Evolutionary conservation across 768 basidiomycete genomes (phyloP), one percentile per base, ranked within the genome.

Genomic region (Collybiopsis confluens): DNA sequence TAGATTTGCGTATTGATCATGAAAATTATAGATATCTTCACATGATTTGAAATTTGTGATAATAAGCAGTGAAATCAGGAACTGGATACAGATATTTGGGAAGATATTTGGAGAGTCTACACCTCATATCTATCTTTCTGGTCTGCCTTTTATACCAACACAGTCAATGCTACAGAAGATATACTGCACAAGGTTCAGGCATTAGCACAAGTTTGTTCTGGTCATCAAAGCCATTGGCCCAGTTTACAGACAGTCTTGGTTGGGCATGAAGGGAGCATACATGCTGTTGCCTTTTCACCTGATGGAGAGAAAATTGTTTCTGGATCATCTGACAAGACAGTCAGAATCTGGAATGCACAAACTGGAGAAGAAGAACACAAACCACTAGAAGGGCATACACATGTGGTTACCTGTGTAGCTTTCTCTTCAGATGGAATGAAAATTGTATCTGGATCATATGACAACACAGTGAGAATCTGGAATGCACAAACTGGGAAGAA

Each of bases 311-410:
- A 67, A 59, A 69, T 81, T 28, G 69, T 80, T 5, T 79, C 77
- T 1, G 77, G 75, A 1, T 76, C 79, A 6, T 76, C 78, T 63
- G 80, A 81, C 69, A 73, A 77, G 59, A 77, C 76, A 7, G 68
- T 80, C 13, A 69, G 73, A 15, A 68, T 82, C 8, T 82, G 80
- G 80, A 78, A 81, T 59, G 64, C 78, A 9, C 59, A 63, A 27
- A 70, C 71, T 8, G 79, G 79, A 1, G 20, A 40, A 8, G 26
- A 28, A 11, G 45, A 56, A 21, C 37, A 9, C 8, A 48, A 38
- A 40, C 60, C 58, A 24, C 48, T 65, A 15, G 40, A 38, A 23
- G 58, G 46, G n/a, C 46, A 48, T 48, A 18, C 26, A 30, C 10
- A 48, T 4, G 13, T 5, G 10, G 38, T 50, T 38, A 30, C 5